These are phyloP conservation scores for Hanseniaspora sp. DNA, from an alignment of 1,139 yeast genomes.

Conservation along the genomic window DNA sequence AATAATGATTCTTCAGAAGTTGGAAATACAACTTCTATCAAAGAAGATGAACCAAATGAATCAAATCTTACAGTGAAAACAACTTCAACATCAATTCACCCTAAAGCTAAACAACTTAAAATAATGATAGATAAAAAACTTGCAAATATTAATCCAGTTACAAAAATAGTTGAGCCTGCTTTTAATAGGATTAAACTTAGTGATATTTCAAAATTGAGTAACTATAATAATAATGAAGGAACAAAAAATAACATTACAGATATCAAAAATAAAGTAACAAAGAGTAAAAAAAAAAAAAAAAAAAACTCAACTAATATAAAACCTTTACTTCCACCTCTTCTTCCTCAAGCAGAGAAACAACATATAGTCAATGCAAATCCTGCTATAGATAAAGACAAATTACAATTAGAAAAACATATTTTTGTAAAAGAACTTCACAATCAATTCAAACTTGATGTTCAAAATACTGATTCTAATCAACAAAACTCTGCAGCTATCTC, in stretches of 20 bases:
- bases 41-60: not conserved
- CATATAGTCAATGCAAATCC: conserved; percentile 1
- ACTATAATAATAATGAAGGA: not conserved
- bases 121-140: conserved; percentile 10
- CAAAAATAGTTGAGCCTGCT: conserved; percentile 13
- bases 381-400: conserved; percentile 1
- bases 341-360: not conserved
- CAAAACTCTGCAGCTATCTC: not conserved
- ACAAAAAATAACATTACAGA: not conserved
- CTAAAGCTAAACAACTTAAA: not conserved
- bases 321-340: no score
- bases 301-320: not conserved
- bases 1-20: no score
- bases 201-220: not conserved
- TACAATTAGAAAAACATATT: not conserved
- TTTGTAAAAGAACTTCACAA: conserved; percentile 9
- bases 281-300: not conserved
- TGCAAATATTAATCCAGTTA: conserved; percentile 8
- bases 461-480: not conserved
- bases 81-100: not conserved
- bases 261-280: not conserved
- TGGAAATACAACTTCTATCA: not conserved
- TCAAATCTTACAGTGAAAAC: not conserved
- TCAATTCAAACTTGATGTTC: not conserved
- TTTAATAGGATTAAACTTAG: not conserved